Percentiles rank a stretch among this genome's conserved stretches.
Evolutionary conservation across 164 flowering plant species (phyloP).

Genomic region (Santalum album): DNA sequence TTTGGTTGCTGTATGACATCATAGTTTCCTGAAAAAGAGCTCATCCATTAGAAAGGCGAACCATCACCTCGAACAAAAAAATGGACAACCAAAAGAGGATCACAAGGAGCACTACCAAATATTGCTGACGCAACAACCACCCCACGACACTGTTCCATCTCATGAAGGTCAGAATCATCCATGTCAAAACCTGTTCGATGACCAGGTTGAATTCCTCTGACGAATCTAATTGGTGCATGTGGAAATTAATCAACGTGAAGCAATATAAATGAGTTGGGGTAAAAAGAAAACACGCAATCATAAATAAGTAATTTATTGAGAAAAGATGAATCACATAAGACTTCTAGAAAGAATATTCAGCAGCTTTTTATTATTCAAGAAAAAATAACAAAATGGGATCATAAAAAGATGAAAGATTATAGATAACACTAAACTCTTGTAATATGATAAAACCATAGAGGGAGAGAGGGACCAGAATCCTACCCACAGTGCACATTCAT

Average conservation of each 20-base stretch:
- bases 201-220: constrained; percentile 75
- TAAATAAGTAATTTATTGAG: too few relatives aligned
- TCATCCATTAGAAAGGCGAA: not conserved
- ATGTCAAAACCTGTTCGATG: constrained; percentile 82
- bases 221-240: constrained; percentile 45
- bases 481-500: constrained; percentile 99
- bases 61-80: not conserved
- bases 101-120: constrained; percentile 37
- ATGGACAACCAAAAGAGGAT: not conserved
- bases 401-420: too few relatives aligned
- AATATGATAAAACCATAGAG: too few relatives aligned
- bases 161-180: constrained; percentile 68
- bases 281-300: too few relatives aligned
- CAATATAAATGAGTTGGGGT: not conserved
- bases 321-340: not conserved
- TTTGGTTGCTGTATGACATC: constrained; percentile 17
- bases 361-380: too few relatives aligned
- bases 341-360: not conserved
- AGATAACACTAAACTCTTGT: too few relatives aligned
- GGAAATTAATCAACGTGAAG: not conserved
- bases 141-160: constrained; percentile 80
- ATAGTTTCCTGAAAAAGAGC: constrained; percentile 15
- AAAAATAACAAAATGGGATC: too few relatives aligned
- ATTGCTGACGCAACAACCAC: constrained; percentile 91
- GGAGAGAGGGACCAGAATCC: constrained; percentile 14